Evolutionary conservation across 805 yeast species (phyloP).

Genomic region (Lipomyces japonicus): DNA sequence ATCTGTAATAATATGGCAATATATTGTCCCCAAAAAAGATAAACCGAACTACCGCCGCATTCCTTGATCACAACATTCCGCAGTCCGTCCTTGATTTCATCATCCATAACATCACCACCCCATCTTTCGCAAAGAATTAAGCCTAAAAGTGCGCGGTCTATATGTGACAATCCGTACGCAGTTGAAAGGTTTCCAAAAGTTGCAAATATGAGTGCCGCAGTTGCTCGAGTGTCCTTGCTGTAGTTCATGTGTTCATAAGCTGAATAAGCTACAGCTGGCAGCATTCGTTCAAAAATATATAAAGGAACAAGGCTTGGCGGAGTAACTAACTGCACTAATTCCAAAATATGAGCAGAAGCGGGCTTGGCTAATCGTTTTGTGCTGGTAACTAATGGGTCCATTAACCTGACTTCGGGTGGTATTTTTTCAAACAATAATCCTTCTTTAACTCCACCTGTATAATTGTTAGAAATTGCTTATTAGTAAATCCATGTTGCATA

Average conservation of each 20-base stretch:
- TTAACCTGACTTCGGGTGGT: slow-evolving; percentile 53
- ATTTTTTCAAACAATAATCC: slow-evolving; percentile 65
- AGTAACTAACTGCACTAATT: slow-evolving; percentile 52
- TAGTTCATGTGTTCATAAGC: slow-evolving; percentile 75
- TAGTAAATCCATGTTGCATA: not conserved
- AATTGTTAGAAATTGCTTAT: not conserved
- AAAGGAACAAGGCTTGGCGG: slow-evolving; percentile 56
- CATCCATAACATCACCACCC: slow-evolving; percentile 61
- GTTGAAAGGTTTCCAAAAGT: slow-evolving; percentile 73
- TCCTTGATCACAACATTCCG: slow-evolving; percentile 17
- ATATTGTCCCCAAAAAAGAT: slow-evolving; percentile 22
- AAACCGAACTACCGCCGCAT: slow-evolving; percentile 3
- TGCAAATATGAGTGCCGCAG: slow-evolving; percentile 68
- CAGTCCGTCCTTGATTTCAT: slow-evolving; percentile 6
- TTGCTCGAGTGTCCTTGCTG: slow-evolving; percentile 71
- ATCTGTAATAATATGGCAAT: slow-evolving; percentile 12
- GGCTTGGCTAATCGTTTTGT: slow-evolving; percentile 70
- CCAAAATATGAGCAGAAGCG: slow-evolving; percentile 54
- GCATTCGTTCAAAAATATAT: slow-evolving; percentile 55
- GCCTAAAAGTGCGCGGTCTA: slow-evolving; percentile 66
- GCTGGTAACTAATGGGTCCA: slow-evolving; percentile 68
- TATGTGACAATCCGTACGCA: slow-evolving; percentile 69
- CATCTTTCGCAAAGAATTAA: slow-evolving; percentile 73
- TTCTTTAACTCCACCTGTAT: slow-evolving; percentile 58
- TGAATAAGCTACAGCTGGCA: slow-evolving; percentile 67